These are phyloP conservation scores for Osmanthus fragrans DNA, from an alignment of 257 asterid genomes.

Conservation along the genomic window DNA sequence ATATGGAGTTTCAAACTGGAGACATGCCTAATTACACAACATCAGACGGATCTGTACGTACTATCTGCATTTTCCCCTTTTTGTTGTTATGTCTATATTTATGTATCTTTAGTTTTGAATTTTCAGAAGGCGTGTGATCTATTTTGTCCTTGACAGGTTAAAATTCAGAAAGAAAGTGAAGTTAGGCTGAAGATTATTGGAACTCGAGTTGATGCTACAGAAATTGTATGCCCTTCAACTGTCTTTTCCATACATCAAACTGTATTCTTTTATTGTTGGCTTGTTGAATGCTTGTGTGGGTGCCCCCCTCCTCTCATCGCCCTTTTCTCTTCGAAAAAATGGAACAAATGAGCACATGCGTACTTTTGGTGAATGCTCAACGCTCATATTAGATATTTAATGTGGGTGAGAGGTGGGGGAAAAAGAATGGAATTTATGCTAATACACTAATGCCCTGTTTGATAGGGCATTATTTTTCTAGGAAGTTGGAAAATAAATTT, in stretches of 20 bases:
- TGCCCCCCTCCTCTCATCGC: background rate
- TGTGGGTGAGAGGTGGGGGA: no score
- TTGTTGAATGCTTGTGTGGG: background rate
- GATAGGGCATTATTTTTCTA: no score
- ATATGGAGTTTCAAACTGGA: slow-evolving; percentile 97
- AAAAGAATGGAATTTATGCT: background rate
- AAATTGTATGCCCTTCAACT: slow-evolving; percentile 58
- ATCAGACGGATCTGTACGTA: slow-evolving; percentile 70
- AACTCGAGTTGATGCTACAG: slow-evolving; percentile 77
- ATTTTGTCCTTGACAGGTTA: slow-evolving; percentile 38
- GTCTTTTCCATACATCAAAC: background rate
- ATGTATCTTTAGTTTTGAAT: background rate
- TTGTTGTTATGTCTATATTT: background rate
- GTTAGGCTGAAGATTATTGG: slow-evolving; percentile 65
- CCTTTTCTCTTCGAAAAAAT: background rate
- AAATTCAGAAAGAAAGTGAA: slow-evolving; percentile 64
- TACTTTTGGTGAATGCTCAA: background rate
- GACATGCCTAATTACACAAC: slow-evolving; percentile 95
- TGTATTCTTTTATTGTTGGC: background rate
- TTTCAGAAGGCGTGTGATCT: background rate
- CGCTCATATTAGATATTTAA: background rate
- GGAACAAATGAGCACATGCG: background rate
- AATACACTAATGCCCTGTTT: background rate
- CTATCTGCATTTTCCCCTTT: background rate
- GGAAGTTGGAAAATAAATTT: no score